Evolutionary conservation across 805 yeast genomes (phyloP), one percentile per base, ranked within the genome.

Genomic region (Saturnispora silvae): DNA sequence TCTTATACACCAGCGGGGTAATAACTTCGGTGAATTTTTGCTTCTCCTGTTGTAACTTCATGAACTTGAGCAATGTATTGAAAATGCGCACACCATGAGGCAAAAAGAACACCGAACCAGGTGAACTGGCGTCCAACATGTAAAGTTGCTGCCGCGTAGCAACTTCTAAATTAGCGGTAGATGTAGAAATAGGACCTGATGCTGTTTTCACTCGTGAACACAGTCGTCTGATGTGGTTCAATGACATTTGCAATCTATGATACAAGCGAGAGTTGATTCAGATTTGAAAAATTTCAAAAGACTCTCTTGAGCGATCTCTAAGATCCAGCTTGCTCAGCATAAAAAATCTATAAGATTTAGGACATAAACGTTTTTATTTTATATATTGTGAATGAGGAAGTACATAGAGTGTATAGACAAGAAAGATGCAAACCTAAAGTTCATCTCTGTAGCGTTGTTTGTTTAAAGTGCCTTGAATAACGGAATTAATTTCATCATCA

Each of bases 71-170:
- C 42, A 92, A 61, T 45, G 75, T 80, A 56, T 85, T 83, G 64
- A 87, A 82, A 19, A 92, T 70, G 31, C 89, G 65, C 1, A 96
- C 76, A 2, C 98, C 98, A 52, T 85, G 86, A 1, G 97, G 97
- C 28, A 89, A 65, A 49, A 92, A 85, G 64, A 92, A 92, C 1
- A 83, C 72, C 0, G 94, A 81, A 0, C 98, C 98, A 0, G 97
- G 97, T 0, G 96, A 80, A 15, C 72, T 59, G 5, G 81, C 72
- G 56, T 85, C 94, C 3, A 82, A 76, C 65, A 79, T 73, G 54
- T 77, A 92, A 31, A 92, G 63, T 44, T 74, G 73, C 54, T 92
- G 97, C 39, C 68, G 70, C 18, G 63, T 67, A 13, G 92, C 75
- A 22, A 79, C 61, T 15, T 67, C 45, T 22, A 52, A 40, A 32